A percentile compares a stretch with the other conserved stretches of the same genome.
phyloP scores from a whole-genome alignment of 1,284 basidiomycete species.

The Neonothopanus nambi region DNA sequence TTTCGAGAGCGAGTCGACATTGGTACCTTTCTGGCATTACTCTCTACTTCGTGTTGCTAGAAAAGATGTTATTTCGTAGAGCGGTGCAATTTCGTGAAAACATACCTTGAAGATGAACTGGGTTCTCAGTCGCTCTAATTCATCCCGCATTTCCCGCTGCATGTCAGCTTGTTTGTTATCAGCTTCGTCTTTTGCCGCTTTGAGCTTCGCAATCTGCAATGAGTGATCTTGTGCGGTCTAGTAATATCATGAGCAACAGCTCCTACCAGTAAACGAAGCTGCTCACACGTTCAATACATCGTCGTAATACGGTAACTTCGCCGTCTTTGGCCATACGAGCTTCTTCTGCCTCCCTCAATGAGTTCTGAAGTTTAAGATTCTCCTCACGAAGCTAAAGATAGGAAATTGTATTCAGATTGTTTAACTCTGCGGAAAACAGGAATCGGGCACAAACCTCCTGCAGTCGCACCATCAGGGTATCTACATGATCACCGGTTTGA shows the following conservation, averaged over 20 bases:
- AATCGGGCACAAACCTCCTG: slow-evolving; percentile 43
- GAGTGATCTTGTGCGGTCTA: slow-evolving; percentile 62
- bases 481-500: slow-evolving; percentile 17
- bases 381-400: slow-evolving; percentile 47
- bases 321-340: slow-evolving; percentile 55
- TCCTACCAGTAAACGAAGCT: background rate
- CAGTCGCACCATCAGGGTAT: slow-evolving; percentile 42
- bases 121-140: slow-evolving; percentile 69
- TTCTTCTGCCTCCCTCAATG: slow-evolving; percentile 48
- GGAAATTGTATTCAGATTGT: slow-evolving; percentile 13
- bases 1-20: slow-evolving; percentile 41
- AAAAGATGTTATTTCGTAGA: slow-evolving; percentile 9
- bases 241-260: background rate
- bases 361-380: slow-evolving; percentile 44
- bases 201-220: slow-evolving; percentile 56
- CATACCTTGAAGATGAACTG: slow-evolving; percentile 69
- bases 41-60: slow-evolving; percentile 76
- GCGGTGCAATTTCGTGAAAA: slow-evolving; percentile 5
- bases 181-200: slow-evolving; percentile 57
- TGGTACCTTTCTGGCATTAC: slow-evolving; percentile 50
- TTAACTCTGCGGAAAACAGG: background rate
- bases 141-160: slow-evolving; percentile 61
- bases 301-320: slow-evolving; percentile 60
- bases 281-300: slow-evolving; percentile 56
- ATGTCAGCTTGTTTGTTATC: slow-evolving; percentile 54